These are phyloP conservation scores for Cyclocybe aegerita DNA, from an alignment of 768 basidiomycete species.

Conservation along the genomic window DNA sequence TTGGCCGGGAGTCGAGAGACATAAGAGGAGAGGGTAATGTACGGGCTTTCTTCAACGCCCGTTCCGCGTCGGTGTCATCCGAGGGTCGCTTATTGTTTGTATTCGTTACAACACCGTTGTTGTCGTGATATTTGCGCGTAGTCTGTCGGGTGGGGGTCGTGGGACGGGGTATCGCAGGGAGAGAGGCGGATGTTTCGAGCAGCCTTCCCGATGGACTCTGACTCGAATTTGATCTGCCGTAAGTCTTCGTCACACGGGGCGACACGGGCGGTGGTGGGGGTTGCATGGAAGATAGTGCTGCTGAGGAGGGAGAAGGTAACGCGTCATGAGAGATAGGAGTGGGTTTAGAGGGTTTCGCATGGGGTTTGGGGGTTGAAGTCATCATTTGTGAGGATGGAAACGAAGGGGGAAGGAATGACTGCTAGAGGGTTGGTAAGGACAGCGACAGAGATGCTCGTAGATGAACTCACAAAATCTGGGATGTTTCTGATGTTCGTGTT, in stretches of 20 bases:
- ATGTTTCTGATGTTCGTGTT: conserved; percentile 3
- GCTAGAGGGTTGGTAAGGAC: background rate
- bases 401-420: conserved; percentile 17
- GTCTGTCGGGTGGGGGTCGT: conserved; percentile 10
- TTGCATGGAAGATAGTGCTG: background rate
- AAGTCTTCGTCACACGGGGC: conserved; percentile 8
- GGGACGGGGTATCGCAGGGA: conserved; percentile 16
- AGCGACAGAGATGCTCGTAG: conserved; percentile 10
- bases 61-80: conserved; percentile 1
- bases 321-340: conserved; percentile 34
- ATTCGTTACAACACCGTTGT: conserved; percentile 4
- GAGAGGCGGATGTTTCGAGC: conserved; percentile 9
- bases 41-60: conserved; percentile 16
- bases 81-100: conserved; percentile 19
- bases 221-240: conserved; percentile 5
- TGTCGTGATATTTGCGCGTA: background rate
- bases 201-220: background rate
- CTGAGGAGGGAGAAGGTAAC: conserved; percentile 21
- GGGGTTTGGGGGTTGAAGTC: conserved; percentile 24
- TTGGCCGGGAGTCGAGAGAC: background rate
- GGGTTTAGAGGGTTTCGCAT: conserved; percentile 36
- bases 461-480: conserved; percentile 9
- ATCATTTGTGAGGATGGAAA: conserved; percentile 17
- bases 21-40: conserved; percentile 2
- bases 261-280: conserved; percentile 10